These are phyloP conservation scores for Knoxia roxburghii DNA, from an alignment of 257 asterid species.

Conservation along the genomic window DNA sequence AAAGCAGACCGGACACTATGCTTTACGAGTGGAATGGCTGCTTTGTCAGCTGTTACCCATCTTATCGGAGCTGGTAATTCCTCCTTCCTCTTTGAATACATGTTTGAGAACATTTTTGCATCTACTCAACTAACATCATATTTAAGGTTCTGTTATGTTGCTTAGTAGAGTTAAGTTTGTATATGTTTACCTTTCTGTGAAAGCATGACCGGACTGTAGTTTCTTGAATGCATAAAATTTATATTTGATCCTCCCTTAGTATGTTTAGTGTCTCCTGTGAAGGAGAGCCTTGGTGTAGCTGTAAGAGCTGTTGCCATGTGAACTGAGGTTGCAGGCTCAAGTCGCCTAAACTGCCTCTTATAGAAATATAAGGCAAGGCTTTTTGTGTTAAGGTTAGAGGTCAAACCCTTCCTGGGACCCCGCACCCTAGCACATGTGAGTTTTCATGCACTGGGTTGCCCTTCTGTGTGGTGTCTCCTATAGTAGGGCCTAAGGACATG, in stretches of 20 bases:
- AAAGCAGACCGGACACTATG: conserved; percentile 85
- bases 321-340: no score
- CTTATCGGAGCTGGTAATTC: conserved; percentile 65
- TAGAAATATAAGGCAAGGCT: no score
- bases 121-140: not conserved
- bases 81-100: not conserved
- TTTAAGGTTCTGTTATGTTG: not conserved
- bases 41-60: conserved; percentile 85
- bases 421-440: no score
- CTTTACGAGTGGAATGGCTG: conserved; percentile 99
- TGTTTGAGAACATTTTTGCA: not conserved
- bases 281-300: no score
- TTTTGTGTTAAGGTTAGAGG: no score
- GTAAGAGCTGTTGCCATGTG: no score
- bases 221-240: not conserved
- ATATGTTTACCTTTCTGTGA: not conserved
- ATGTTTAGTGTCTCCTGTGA: not conserved
- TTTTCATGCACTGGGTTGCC: no score
- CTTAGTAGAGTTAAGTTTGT: not conserved
- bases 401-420: no score
- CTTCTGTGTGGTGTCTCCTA: no score
- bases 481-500: no score
- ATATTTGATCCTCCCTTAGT: not conserved
- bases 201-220: not conserved
- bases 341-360: no score